Percentiles rank a stretch among this genome's conserved stretches.
Conservation (phyloP, 495 filamentous ascomycete species). For the Tuber umbilicatum region DNA sequence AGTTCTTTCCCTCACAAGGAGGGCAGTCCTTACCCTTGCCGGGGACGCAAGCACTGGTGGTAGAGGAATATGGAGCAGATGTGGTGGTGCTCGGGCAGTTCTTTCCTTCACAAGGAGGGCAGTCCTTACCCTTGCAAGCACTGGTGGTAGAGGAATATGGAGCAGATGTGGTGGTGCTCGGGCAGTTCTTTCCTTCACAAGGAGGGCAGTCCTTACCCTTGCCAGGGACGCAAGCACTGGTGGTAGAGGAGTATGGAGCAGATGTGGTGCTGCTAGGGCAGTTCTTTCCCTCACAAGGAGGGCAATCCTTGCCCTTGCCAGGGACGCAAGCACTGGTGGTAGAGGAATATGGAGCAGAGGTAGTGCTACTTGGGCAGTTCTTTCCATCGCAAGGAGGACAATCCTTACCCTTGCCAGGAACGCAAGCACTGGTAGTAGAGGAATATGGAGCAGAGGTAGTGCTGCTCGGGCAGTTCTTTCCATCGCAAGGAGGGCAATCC, state of each 20-base stretch:
- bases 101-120: background rate
- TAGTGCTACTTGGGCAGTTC: background rate
- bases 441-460: conserved; percentile 18
- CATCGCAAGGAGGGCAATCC: conserved; percentile 7
- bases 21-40: conserved; percentile 16
- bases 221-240: conserved; percentile 26
- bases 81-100: conserved; percentile 1
- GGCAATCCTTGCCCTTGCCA: conserved; percentile 16
- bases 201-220: conserved; percentile 11
- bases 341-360: conserved; percentile 15
- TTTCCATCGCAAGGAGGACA: conserved; percentile 10
- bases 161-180: conserved; percentile 12
- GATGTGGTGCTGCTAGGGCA: conserved; percentile 9
- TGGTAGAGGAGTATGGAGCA: conserved; percentile 23
- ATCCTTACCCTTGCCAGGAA: conserved; percentile 15
- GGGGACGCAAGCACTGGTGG: conserved; percentile 30
- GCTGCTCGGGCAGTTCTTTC: background rate
- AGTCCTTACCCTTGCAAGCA: conserved; percentile 19
- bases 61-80: conserved; percentile 18
- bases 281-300: background rate
- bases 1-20: conserved; percentile 3
- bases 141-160: conserved; percentile 28
- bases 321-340: conserved; percentile 34
- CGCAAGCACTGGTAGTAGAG: conserved; percentile 33
- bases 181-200: conserved; percentile 4